Conservation (phyloP, 169 alveolate species). For the Plasmodium coatneyi region DNA sequence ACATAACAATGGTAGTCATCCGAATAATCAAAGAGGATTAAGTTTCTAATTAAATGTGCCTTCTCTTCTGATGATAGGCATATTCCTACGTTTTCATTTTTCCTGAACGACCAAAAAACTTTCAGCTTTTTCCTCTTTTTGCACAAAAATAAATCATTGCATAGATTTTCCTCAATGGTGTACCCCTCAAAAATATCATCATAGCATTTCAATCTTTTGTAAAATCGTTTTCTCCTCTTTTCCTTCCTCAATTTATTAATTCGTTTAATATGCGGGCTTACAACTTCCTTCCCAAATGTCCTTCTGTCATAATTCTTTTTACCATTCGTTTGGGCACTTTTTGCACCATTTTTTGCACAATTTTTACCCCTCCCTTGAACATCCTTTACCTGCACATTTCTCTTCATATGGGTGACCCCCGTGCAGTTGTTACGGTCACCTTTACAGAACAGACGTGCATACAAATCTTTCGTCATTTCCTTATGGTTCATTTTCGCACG, state of each 20-base stretch:
- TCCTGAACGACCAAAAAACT: neutral
- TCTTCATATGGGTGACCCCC: neutral
- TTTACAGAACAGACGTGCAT: neutral
- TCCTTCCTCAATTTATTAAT: neutral
- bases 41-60: conserved; percentile 22
- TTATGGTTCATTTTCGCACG: neutral
- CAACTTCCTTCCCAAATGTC: neutral
- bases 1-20: conserved; percentile 60
- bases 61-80: conserved; percentile 48
- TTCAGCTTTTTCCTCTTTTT: neutral
- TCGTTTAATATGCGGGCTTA: neutral
- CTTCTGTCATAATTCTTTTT: neutral
- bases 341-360: neutral
- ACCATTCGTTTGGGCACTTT: neutral
- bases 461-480: neutral
- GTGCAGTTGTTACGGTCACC: neutral
- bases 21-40: conserved; percentile 47
- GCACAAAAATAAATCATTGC: conserved; percentile 27
- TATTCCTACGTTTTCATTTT: neutral
- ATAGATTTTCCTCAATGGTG: conserved; percentile 33
- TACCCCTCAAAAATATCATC: neutral
- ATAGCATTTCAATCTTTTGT: neutral
- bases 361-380: neutral
- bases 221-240: conserved; percentile 1
- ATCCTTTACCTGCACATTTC: neutral